These are phyloP conservation scores for Viridothelium virens DNA, from an alignment of 495 filamentous ascomycete genomes.

Conservation along the genomic window DNA sequence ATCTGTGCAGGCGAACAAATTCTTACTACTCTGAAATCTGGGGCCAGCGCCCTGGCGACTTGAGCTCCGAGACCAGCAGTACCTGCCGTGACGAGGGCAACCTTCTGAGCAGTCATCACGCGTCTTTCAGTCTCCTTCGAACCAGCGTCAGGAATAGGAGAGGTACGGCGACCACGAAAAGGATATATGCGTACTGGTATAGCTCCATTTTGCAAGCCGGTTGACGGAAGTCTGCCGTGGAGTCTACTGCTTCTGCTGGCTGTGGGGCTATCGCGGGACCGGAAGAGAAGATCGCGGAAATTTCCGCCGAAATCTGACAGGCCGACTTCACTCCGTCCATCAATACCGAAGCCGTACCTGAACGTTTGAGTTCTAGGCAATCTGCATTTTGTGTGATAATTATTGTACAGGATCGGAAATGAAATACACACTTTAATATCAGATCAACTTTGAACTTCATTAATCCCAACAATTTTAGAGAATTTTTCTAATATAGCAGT, in stretches of 20 bases:
- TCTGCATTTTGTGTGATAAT: too few species aligned
- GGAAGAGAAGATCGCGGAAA: background rate
- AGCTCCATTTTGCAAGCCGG: background rate
- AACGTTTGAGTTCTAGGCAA: too few species aligned
- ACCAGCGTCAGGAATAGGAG: background rate
- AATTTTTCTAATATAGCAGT: too few species aligned
- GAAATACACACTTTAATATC: too few species aligned
- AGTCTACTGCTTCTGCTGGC: background rate
- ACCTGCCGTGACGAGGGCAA: constrained; percentile 49
- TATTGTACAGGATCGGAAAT: too few species aligned
- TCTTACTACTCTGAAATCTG: constrained; percentile 40
- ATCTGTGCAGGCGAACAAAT: background rate
- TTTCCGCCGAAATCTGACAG: background rate
- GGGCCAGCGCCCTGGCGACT: constrained; percentile 43
- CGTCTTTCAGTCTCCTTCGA: constrained; percentile 5
- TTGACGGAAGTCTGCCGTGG: background rate
- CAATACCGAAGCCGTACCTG: too few species aligned
- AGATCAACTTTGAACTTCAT: too few species aligned
- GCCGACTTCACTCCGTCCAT: too few species aligned
- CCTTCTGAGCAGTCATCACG: constrained; percentile 37
- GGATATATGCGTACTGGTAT: constrained; percentile 1
- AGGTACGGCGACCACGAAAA: constrained; percentile 1
- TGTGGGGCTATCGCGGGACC: background rate
- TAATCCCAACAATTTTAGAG: too few species aligned
- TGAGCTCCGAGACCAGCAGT: constrained; percentile 51